Base-by-base conservation (phyloP, 2,329 filamentous ascomycete genomes). In the Aspergillus pseudonomiae region DNA sequence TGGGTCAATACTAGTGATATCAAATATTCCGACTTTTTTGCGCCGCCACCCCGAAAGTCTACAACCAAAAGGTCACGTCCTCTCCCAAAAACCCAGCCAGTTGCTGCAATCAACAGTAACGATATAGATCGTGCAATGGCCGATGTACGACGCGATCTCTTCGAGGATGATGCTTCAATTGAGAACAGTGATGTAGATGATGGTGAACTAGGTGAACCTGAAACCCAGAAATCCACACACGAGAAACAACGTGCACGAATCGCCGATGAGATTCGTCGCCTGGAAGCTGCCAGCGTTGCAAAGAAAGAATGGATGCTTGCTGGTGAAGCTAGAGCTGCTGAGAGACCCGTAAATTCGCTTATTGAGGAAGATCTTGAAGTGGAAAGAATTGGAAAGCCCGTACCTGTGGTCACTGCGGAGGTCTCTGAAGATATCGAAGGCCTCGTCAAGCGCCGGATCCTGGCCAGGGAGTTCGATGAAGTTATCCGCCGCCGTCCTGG, bases 321-420 rank as follows among this genome's bases (percentile, higher is more conserved):
- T 11, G 95, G 95, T 73, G 95, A 99, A 83, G 94, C 94, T 5
- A 86, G 88, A 56, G 94, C 92, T 1, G 84, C 84, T 0, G 92
- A 95, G 69, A 87, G 95, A 41, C 95, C 95, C 0, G 76, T 93
- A 60, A 98, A 99, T 81, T 97, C 94, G 0, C 85, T 99, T 2
- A 87, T 99, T 1, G 94, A 98, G 75, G 89, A 98, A 80, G 93
- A 98, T 72, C 86, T 99, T 30, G 94, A 98, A 68, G 99, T 98
- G 74, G 95, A 99, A 80, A 89, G 96, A 71, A 88, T 92, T 26
- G 95, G 95, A 73, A 99, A 98, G 77, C 94, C 95, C 0, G 91
- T 98, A 0, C 93, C 94, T 1, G 91, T 98, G 65, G 93, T 97
- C 75, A 98, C 95, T 0, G 90, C 92, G 48, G 94, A 97, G 77